Evolutionary conservation across 768 basidiomycete genomes (phyloP), one percentile per base, ranked within the genome.

Genomic region (Mycena amicta): DNA sequence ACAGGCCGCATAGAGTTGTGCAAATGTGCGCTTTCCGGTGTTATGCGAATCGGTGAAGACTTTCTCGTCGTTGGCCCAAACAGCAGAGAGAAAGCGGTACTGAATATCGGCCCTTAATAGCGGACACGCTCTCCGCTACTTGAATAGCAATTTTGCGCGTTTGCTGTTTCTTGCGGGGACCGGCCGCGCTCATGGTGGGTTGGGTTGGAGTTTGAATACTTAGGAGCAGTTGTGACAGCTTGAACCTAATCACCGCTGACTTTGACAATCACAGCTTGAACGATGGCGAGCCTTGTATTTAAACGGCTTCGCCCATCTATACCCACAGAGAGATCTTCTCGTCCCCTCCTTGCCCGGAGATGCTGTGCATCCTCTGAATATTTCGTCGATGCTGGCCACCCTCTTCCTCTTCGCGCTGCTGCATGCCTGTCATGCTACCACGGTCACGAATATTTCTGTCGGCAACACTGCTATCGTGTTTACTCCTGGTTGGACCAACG

Each of bases 51-150:
- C 73, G 50, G 82, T 79, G 67, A 84, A 84, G 50, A 79, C 89
- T 54, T 77, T 70, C 2, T 80, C 80, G 28, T 76, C 74, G 75
- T 95, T 86, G 58, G 79, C 78, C 74, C 95, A 96, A 66, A 95
- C 84, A 72, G 78, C 75, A 64, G 86, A 68, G 54, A 96, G 86
- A 52, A 95, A 81, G 75, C 94, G 91, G 71, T 85, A 88, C 72
- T 92, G 89, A 46, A 91, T 79, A 72, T 91, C 89, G 33, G 72
- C 72, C 50, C 15, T 89, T 82, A 45, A 82, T 82, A 22, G 91
- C 74, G 33, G 88, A 86, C 63, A 88, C 85, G 30, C 85, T 87
- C 65, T 90, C 88, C 33, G 73, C 72, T 65, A 79, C 81, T 68
- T 87, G 80, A 59, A 84, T 75, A 53, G 80, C 75, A 22, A 77